Conservation (phyloP, 306 rosid genomes). For the Cucumis sativus region DNA sequence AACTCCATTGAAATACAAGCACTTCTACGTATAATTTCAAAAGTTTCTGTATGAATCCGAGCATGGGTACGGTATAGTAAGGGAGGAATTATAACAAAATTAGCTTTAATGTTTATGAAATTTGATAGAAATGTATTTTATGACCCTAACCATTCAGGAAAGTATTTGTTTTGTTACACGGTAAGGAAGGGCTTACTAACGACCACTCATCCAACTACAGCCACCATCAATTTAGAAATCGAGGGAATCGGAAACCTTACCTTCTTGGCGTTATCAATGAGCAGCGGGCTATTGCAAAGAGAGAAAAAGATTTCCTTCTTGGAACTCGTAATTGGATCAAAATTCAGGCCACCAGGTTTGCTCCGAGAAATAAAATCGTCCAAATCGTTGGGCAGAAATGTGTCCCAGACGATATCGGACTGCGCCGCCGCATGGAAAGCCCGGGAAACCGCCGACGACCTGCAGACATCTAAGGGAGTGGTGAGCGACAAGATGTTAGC, state of each 20-base stretch:
- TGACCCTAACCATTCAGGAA: too few relatives aligned
- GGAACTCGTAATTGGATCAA: background rate
- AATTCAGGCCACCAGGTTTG: background rate
- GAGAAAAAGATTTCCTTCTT: slow-evolving; percentile 6
- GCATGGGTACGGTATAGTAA: background rate
- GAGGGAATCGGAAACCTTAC: background rate
- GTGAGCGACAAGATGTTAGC: slow-evolving; percentile 7
- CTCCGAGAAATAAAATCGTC: background rate
- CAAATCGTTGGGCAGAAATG: slow-evolving; percentile 4
- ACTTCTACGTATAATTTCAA: background rate
- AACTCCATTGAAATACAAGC: background rate
- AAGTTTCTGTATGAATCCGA: background rate
- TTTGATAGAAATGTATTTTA: too few relatives aligned
- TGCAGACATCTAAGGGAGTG: background rate
- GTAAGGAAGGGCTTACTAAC: background rate
- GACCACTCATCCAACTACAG: background rate
- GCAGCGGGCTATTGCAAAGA: slow-evolving; percentile 1
- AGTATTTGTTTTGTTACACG: too few relatives aligned
- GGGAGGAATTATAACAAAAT: background rate
- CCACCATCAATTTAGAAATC: background rate
- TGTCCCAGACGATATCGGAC: slow-evolving; percentile 9
- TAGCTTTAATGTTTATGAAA: too few relatives aligned
- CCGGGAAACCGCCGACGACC: background rate
- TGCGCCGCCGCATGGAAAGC: slow-evolving; percentile 3
- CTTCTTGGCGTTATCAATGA: slow-evolving; percentile 6